Conservation (phyloP, 352 stramenopile species). For the Phytophthora tentaculata region DNA sequence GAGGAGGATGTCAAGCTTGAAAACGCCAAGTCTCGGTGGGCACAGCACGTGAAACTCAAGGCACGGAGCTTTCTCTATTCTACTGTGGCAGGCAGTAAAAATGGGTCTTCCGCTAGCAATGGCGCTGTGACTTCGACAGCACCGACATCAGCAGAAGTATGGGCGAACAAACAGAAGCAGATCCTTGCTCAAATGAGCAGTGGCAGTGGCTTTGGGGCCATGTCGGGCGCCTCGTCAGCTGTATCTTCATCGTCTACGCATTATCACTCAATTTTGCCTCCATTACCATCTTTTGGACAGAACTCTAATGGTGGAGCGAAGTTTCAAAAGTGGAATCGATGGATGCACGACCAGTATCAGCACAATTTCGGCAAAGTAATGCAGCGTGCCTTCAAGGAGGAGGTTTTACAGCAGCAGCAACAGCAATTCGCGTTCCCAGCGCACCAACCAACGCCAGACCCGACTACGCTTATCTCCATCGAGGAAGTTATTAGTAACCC, state of each 20-base stretch:
- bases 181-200: conserved; percentile 63
- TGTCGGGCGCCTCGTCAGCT: conserved; percentile 23
- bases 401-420: conserved; percentile 45
- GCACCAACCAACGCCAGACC: conserved; percentile 43
- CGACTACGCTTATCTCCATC: conserved; percentile 67
- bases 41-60: conserved; percentile 88
- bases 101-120: conserved; percentile 19
- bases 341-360: conserved; percentile 78
- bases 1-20: conserved; percentile 85
- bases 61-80: conserved; percentile 79
- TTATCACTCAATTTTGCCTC: conserved; percentile 35
- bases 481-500: conserved; percentile 83
- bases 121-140: conserved; percentile 37
- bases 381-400: conserved; percentile 69
- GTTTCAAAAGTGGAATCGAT: conserved; percentile 87
- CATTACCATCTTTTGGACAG: conserved; percentile 39
- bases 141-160: conserved; percentile 63
- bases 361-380: conserved; percentile 76
- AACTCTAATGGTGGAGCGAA: conserved; percentile 60
- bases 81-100: conserved; percentile 51
- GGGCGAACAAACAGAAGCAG: conserved; percentile 78
- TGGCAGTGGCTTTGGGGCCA: conserved; percentile 22
- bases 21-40: conserved; percentile 84
- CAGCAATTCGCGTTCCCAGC: conserved; percentile 41
- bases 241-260: conserved; percentile 28